Conservation (phyloP, 129 eudicot genomes). For the Artemisia argyi region DNA sequence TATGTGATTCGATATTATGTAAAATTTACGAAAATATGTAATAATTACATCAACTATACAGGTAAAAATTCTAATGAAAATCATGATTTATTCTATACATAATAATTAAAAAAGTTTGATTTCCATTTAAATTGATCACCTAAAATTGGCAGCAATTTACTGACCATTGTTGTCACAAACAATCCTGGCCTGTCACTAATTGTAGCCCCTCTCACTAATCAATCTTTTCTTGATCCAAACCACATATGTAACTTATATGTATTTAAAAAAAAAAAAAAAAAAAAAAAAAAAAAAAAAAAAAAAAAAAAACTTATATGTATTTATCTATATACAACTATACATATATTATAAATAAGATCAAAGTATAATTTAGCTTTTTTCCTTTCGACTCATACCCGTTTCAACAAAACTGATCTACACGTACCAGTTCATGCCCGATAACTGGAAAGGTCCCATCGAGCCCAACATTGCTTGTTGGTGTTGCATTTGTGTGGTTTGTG, state of each 20-base stretch:
- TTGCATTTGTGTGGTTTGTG: constrained; percentile 45
- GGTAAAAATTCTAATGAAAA: not conserved
- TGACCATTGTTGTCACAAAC: constrained; percentile 24
- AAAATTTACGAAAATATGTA: not conserved
- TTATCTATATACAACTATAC: constrained; percentile 18
- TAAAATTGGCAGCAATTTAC: constrained; percentile 27
- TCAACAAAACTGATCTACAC: constrained; percentile 39
- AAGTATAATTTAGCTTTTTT: constrained; percentile 9
- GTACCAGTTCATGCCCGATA: constrained; percentile 68
- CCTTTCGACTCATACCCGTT: constrained; percentile 21
- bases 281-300: not conserved
- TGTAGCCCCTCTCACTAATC: constrained; percentile 14
- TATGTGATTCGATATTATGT: not conserved
- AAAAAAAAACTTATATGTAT: constrained; percentile 6
- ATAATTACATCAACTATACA: not conserved
- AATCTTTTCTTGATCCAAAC: not conserved
- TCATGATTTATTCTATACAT: not conserved
- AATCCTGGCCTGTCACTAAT: constrained; percentile 22
- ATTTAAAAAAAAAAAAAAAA: constrained; percentile 9
- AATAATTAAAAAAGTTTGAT: constrained; percentile 12
- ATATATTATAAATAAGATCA: constrained; percentile 17
- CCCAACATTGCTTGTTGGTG: constrained; percentile 63
- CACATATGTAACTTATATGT: constrained; percentile 10
- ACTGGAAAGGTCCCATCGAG: constrained; percentile 42
- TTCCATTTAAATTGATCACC: constrained; percentile 19